phyloP scores from a whole-genome alignment of 2,329 filamentous ascomycete species.

The Hypoxylon sp. region DNA sequence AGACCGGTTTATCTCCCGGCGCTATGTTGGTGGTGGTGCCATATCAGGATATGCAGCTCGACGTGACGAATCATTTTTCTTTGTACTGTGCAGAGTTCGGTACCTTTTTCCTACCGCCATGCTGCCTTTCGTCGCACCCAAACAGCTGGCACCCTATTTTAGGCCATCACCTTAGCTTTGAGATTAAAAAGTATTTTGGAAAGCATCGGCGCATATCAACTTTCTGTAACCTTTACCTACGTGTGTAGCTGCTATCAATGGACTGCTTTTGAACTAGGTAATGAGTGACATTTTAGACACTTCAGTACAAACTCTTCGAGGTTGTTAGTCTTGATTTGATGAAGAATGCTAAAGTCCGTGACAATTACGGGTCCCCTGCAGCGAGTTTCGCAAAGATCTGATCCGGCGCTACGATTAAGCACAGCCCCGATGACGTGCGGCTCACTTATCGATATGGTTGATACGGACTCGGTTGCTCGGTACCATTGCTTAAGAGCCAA shows the following conservation, averaged over 20 bases:
- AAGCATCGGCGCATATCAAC: not conserved
- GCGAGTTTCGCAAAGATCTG: constrained; percentile 31
- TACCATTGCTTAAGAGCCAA: constrained; percentile 18
- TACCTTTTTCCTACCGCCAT: constrained; percentile 7
- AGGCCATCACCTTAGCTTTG: not conserved
- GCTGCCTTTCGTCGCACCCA: constrained; percentile 7
- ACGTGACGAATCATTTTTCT: constrained; percentile 27
- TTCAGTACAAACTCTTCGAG: not conserved
- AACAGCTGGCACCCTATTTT: constrained; percentile 11
- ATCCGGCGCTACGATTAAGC: constrained; percentile 32
- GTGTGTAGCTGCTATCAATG: not conserved
- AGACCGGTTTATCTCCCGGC: constrained; percentile 26
- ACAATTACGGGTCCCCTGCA: constrained; percentile 29
- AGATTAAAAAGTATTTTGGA: too few species aligned
- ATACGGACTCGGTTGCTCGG: not conserved
- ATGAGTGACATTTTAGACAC: not conserved
- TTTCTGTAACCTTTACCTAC: not conserved
- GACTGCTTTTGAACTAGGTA: not conserved
- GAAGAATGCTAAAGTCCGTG: not conserved
- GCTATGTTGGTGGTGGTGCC: constrained; percentile 14
- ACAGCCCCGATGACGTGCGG: constrained; percentile 36
- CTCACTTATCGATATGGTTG: constrained; percentile 27
- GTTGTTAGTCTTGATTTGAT: not conserved
- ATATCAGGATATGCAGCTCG: constrained; percentile 9
- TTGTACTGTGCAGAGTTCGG: constrained; percentile 1